phyloP scores from a whole-genome alignment of 805 yeast genomes.

The Saccharomycopsis olivae region DNA sequence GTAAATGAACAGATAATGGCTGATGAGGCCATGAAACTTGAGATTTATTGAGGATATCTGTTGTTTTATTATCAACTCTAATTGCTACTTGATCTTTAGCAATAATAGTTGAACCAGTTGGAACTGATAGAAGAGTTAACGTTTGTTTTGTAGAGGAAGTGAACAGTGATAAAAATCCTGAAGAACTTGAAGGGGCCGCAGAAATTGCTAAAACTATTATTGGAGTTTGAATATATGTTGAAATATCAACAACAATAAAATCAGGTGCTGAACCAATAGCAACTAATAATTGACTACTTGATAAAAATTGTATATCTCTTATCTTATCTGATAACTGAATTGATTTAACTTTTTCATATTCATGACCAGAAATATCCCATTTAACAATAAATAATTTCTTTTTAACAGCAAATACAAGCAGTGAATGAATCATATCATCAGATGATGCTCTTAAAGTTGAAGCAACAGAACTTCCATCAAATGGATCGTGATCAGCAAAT shows the following conservation, averaged over 20 bases:
- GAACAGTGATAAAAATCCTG: too few species aligned
- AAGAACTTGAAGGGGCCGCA: not conserved
- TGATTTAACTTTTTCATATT: not conserved
- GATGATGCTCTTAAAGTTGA: not conserved
- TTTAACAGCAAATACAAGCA: conserved; percentile 10
- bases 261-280: conserved; percentile 12
- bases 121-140: too few species aligned
- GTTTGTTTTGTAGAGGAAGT: too few species aligned
- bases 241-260: conserved; percentile 10
- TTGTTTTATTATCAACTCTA: too few species aligned
- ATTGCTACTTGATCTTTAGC: too few species aligned
- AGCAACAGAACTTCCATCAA: not conserved
- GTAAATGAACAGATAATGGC: not conserved
- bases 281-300: conserved; percentile 5
- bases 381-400: conserved; percentile 7
- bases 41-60: conserved; percentile 1
- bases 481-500: conserved; percentile 15
- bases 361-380: conserved; percentile 5
- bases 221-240: not conserved
- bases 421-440: conserved; percentile 9
- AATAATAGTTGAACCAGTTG: too few species aligned
- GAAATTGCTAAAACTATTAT: not conserved
- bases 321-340: conserved; percentile 9
- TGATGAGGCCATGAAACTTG: not conserved
- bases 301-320: conserved; percentile 13